Evolutionary conservation across 116 monocot species (phyloP), one percentile per base, ranked within the genome.

Genomic region (Thalassia testudinum): DNA sequence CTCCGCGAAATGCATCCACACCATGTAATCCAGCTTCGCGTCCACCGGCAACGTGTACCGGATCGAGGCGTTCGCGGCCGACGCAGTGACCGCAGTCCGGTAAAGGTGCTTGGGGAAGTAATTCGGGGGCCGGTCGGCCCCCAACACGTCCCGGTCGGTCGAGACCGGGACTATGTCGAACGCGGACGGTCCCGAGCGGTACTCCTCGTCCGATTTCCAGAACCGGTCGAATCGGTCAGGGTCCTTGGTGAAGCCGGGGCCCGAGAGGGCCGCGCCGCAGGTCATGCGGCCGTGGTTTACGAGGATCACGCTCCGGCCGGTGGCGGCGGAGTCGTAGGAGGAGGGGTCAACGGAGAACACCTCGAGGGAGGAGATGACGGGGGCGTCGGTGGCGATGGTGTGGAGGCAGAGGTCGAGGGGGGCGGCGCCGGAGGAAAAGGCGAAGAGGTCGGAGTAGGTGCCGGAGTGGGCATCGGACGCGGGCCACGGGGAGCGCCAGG

Each of bases 1-100:
- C 78, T 97, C 95, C 0, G 95, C 85, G 20, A 97, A 97, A 42
- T 97, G 95, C 62, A 97, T 79, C 88, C 89, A 97, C 48, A 97
- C 7, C 81, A 88, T 73, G 69, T 97, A 88, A 30, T 78, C 78
- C 12, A 88, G 71, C 57, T 76, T 67, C 15, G 85, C 75, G 23
- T 97, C 95, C 20, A 97, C 89, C 0, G 78, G 74, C 21, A 95
- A 62, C 4, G 67, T 42, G 51, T 85, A 95, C 72, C 85, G 84
- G 24, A 95, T 44, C 1, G 68, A 47, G 14, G 68, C 74, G 1
- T 27, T 47, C 15, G 53, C 38, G 16, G 59, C 40, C 24, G 75
- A 67, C 12, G 70, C 62, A 24, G 78, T 87, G 29, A 87, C 27
- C 26, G 89, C 95, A 7, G 76, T 79, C 26, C 64, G 68, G 37